Evolutionary conservation across 2,329 filamentous ascomycete species (phyloP).

Genomic region (Colletotrichum neosansevieriae): DNA sequence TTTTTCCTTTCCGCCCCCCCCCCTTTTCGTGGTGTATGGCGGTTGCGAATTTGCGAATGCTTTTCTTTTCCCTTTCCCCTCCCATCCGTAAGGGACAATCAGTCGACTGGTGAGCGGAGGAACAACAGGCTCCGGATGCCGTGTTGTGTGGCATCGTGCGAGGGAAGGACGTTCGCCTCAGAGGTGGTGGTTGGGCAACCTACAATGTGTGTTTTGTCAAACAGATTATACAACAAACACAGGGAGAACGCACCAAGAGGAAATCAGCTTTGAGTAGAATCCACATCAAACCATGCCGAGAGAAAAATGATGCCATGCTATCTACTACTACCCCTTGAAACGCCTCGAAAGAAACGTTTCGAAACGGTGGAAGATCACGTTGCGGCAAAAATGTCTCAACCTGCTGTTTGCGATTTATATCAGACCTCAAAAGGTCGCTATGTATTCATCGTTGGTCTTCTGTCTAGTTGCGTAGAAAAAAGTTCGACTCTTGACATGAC

Average conservation of each 20-base stretch:
- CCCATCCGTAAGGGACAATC: too few species aligned
- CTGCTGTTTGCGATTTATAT: background rate
- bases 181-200: background rate
- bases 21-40: background rate
- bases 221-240: too few species aligned
- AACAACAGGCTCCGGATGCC: slow-evolving; percentile 12
- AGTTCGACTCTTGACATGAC: too few species aligned
- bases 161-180: background rate
- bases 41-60: background rate
- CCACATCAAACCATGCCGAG: background rate
- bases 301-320: too few species aligned
- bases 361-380: background rate
- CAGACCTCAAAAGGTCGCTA: background rate
- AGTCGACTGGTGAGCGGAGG: background rate
- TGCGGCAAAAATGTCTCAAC: too few species aligned
- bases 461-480: slow-evolving; percentile 22
- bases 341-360: too few species aligned
- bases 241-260: background rate
- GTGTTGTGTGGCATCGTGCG: background rate
- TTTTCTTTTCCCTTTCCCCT: background rate
- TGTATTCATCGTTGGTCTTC: slow-evolving; percentile 22
- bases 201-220: too few species aligned
- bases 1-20: background rate
- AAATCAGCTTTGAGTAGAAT: slow-evolving; percentile 33
- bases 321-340: background rate